phyloP scores from a whole-genome alignment of 192 early-diverging fungal species.

The Rhizophagus sp. region DNA sequence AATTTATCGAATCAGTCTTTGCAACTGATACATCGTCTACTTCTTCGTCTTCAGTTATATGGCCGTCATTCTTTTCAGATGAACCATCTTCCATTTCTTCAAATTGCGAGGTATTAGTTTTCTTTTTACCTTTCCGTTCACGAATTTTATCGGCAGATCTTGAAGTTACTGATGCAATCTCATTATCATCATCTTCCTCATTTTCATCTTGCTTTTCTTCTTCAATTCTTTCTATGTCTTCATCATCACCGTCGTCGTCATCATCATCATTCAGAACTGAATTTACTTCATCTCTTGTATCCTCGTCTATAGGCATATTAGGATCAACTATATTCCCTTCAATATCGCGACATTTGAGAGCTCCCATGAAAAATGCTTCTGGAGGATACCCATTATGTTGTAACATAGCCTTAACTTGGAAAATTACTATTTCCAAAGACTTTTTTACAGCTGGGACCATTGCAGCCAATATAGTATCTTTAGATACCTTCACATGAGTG shows the following conservation, averaged over 20 bases:
- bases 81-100: background rate
- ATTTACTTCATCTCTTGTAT: background rate
- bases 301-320: conserved; percentile 27
- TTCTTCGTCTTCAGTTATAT: background rate
- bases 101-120: background rate
- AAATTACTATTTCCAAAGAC: conserved; percentile 72
- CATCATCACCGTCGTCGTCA: conserved; percentile 21
- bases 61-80: background rate
- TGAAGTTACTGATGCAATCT: background rate
- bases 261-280: conserved; percentile 18
- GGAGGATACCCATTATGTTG: conserved; percentile 62
- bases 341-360: conserved; percentile 75
- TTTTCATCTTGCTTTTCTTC: background rate
- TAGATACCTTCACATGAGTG: conserved; percentile 71
- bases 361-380: conserved; percentile 50
- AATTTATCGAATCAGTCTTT: background rate
- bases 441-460: conserved; percentile 70
- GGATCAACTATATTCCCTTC: conserved; percentile 69
- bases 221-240: conserved; percentile 13
- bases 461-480: conserved; percentile 59
- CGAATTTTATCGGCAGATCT: background rate
- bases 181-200: background rate
- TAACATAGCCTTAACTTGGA: conserved; percentile 73
- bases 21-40: background rate
- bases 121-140: background rate